These are phyloP conservation scores for Xylariaceae sp. DNA, from an alignment of 2,329 filamentous ascomycete genomes.

Conservation along the genomic window DNA sequence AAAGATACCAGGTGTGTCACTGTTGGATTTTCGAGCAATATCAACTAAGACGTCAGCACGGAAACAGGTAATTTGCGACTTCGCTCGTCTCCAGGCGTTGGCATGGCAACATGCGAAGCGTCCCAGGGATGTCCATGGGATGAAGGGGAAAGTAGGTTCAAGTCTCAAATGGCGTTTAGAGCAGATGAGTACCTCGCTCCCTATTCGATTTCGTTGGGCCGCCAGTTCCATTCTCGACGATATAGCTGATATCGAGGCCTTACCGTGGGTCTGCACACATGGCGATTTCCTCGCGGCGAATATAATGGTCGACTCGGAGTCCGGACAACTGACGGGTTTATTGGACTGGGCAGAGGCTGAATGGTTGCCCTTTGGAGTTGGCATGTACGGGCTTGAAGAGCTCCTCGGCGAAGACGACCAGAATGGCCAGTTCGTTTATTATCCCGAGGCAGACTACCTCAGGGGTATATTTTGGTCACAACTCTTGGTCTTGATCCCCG, in stretches of 20 bases:
- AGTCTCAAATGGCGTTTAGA: constrained; percentile 39
- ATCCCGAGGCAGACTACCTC: constrained; percentile 38
- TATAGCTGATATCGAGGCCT: constrained; percentile 34
- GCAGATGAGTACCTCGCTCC: constrained; percentile 35
- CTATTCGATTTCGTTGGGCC: constrained; percentile 31
- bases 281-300: constrained; percentile 56
- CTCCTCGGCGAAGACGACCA: constrained; percentile 45
- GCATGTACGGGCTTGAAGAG: constrained; percentile 57
- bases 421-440: constrained; percentile 39
- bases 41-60: constrained; percentile 14
- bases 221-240: constrained; percentile 27
- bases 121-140: constrained; percentile 10
- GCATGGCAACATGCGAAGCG: constrained; percentile 32
- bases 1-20: constrained; percentile 38
- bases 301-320: constrained; percentile 45
- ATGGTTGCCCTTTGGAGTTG: constrained; percentile 53
- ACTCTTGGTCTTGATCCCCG: constrained; percentile 34
- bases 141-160: constrained; percentile 36
- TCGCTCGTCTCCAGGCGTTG: constrained; percentile 38
- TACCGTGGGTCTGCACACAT: constrained; percentile 55
- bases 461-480: constrained; percentile 47
- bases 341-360: constrained; percentile 64
- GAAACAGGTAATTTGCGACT: constrained; percentile 36
- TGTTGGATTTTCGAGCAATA: constrained; percentile 31
- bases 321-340: constrained; percentile 46